Base-by-base conservation (phyloP, 1,284 basidiomycete genomes). In the Rhodotorula sp. region DNA sequence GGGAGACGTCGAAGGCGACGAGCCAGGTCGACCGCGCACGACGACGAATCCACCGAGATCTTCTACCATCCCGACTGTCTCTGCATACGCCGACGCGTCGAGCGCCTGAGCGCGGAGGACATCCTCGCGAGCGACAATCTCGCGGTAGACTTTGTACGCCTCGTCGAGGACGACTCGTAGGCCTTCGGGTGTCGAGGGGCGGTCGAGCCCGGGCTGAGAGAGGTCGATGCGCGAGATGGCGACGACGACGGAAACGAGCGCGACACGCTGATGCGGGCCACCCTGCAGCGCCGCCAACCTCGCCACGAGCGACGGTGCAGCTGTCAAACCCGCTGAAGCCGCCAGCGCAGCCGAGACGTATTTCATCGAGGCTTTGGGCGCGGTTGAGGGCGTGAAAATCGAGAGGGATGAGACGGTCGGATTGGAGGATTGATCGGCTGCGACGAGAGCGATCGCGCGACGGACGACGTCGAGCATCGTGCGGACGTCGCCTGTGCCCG, bases 401-500 rank as follows among this genome's bases (percentile, higher is more conserved):
- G 55, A 15, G 34, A 66, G 58, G 18, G 24, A 30, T 52, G 28
- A 28, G 50, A 20, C 7, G n/a, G 65, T 16, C 6, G 67, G 44
- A 7, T 24, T 9, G 2, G 47, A 22, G 11, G 51, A 26, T 28
- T 61, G 60, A 11, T 53, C 50, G 22, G 52, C 37, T 26, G 51
- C 59, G 37, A 53, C 60, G 37, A 53, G 47, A n/a, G 81, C 79
- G 48, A 82, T 76, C 16, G 80, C 77, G 37, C 79, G 74, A 4
- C 81, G 74, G 15, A 78, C 75, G 24, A 81, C 76, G 58, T 80
- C 78, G 56, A 82, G 77, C 53, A 80, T 79, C 48, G 79, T 78
- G 37, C 81, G 76, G 22, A 82, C 65, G 68, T 82, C 81, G 22
- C 81, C 81, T 0, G 81, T 80, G 0, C 76, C 77, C 6, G 78